Base-by-base conservation (phyloP, 2,329 filamentous ascomycete species). In the Penicillium sp. region DNA sequence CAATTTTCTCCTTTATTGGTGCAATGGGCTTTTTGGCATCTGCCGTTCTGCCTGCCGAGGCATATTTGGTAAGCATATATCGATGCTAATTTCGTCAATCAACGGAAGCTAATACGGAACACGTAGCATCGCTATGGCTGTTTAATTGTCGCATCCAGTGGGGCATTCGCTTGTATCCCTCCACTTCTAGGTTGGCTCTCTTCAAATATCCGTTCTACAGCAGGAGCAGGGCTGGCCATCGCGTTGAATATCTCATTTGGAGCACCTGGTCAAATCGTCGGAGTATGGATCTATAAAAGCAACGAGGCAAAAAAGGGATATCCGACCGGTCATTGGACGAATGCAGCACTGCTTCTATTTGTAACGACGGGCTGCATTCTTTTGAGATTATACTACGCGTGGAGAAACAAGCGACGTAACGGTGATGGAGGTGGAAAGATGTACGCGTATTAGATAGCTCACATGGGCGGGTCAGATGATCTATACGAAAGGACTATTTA, bases 231-330 rank as follows among this genome's bases (percentile, higher is more conserved):
- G 0, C 76, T 90, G 9, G 87, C 86, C 2, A 87, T 90, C 49
- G 87, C 86, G 0, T 70, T 90, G 55, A 89, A 90, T 56, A 82
- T 90, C 13, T 84, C 83, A 2, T 78, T 88, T 42, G 86, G 85
- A 0, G 86, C 85, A 0, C 78, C 86, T 0, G 87, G 87, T 0
- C 87, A 90, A 68, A 90, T 90, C 33, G 81, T 84, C 0, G 87
- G 86, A 0, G 85, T 89, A 1, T 90, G 86, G 86, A 89, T 89
- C 55, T 90, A 89, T 71, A 87, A 86, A 63, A 76, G 81, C 1
- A 72, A 81, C 9, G 85, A 90, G 68, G 80, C 78, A 15, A 67
- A 72, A 18, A 70, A 60, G 8, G 87, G 87, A 0, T 90, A 88
- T 65, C 85, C 85, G 0, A 89, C 86, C 0, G 87, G 87, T 0